Percentiles rank a stretch among this genome's conserved stretches.
phyloP scores from a whole-genome alignment of 2,329 filamentous ascomycete genomes.

The Paramyrothecium sp. region DNA sequence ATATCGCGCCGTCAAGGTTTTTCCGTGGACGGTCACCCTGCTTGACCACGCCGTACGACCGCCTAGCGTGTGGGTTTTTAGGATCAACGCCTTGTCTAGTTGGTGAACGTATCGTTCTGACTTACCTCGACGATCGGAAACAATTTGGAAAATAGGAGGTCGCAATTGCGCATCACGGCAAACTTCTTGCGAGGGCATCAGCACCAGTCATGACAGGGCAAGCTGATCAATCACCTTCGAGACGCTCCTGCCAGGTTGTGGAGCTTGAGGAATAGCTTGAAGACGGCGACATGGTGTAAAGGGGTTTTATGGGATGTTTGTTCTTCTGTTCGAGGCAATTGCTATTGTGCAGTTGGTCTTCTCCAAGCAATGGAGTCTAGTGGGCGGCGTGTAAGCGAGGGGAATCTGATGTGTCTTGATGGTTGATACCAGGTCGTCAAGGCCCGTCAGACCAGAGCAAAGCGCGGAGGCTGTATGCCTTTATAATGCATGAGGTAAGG shows the following conservation, averaged over 20 bases:
- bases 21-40: slow-evolving; percentile 69
- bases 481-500: slow-evolving; percentile 5
- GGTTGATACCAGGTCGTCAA: background rate
- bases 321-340: background rate
- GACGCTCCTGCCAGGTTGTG: slow-evolving; percentile 53
- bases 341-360: background rate
- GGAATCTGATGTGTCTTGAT: no score
- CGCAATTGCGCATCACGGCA: slow-evolving; percentile 54
- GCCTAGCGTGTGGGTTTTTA: slow-evolving; percentile 46
- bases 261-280: slow-evolving; percentile 20
- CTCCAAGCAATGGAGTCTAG: no score
- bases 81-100: background rate
- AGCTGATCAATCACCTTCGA: slow-evolving; percentile 46
- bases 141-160: slow-evolving; percentile 64
- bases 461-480: slow-evolving; percentile 12
- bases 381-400: no score
- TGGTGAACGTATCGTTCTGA: background rate
- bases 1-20: slow-evolving; percentile 69
- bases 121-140: slow-evolving; percentile 74
- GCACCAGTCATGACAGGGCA: background rate
- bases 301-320: no score
- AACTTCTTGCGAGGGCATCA: slow-evolving; percentile 40
- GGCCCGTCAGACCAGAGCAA: background rate
- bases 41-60: slow-evolving; percentile 91
- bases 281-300: slow-evolving; percentile 13